Percentiles rank a stretch among this genome's conserved stretches.
Conservation (phyloP, 805 yeast species). For the Wilhelminamyces savonicus region DNA sequence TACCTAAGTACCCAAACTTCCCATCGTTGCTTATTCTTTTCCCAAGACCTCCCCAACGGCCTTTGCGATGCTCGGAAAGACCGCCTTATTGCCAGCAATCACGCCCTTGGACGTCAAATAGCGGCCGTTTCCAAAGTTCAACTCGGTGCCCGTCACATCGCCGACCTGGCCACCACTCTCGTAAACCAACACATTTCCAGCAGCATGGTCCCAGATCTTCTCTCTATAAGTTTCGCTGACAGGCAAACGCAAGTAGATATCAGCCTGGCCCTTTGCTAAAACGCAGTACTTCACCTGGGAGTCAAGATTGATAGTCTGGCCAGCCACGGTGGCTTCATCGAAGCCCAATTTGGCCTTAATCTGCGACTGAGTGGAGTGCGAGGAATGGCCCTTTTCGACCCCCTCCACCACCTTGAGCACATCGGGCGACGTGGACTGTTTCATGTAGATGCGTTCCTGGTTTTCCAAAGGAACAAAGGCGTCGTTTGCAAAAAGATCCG, state of each 20-base stretch:
- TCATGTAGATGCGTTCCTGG: constrained; percentile 45
- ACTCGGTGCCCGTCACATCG: constrained; percentile 67
- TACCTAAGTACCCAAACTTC: too few species aligned
- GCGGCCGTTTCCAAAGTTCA: constrained; percentile 85
- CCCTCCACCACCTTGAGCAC: constrained; percentile 79
- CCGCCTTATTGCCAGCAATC: constrained; percentile 63
- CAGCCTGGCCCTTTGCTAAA: constrained; percentile 86
- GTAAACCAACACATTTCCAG: constrained; percentile 78
- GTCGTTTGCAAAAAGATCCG: constrained; percentile 27
- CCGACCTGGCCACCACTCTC: constrained; percentile 93
- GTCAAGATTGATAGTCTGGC: constrained; percentile 73
- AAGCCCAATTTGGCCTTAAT: constrained; percentile 58
- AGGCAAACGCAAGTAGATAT: constrained; percentile 86
- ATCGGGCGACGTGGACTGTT: constrained; percentile 36
- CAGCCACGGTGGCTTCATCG: constrained; percentile 43
- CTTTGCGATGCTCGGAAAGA: constrained; percentile 45
- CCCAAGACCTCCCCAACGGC: constrained; percentile 33
- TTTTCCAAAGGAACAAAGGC: constrained; percentile 28
- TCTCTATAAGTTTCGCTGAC: constrained; percentile 71
- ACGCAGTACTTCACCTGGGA: constrained; percentile 96
- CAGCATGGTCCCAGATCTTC: constrained; percentile 99
- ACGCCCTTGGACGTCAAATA: constrained; percentile 81
- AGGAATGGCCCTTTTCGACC: constrained; percentile 91
- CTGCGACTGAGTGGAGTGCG: constrained; percentile 76
- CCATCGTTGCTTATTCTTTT: too few species aligned